Base-by-base conservation (phyloP, 139 green algal species). In the Dunaliella primolecta region DNA sequence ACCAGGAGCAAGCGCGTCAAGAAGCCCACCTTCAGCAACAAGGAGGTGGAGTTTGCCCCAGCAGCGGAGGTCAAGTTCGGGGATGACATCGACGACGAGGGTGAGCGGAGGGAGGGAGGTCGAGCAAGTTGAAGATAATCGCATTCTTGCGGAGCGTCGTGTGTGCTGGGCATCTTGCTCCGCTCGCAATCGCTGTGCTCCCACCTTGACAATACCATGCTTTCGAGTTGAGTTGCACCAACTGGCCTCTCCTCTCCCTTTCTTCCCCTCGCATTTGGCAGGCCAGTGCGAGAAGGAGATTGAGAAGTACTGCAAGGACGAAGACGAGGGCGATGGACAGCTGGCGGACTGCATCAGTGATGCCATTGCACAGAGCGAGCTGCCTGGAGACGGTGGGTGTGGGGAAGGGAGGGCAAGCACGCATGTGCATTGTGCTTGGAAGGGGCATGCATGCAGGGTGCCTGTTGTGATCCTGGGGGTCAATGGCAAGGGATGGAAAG, bases 341-440 rank as follows among this genome's bases (percentile, higher is more conserved):
- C 82, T 96, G 75, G 88, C 91, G 34, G 86, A 91, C 1, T 97
- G 94, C 86, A 86, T 97, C 11, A 91, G 89, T 0, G 87, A 95
- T 27, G 84, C 92, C n/a, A 87, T 94, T 0, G 84, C 89, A n/a
- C 81, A 88, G 3, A 75, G 82, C 2, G 90, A 93, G 83, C 37
- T 36, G 7, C 75, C 84, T 0, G 83, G 85, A 29, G 36, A 15
- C 0, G 57, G 84, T 2, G 70, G 56, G 24, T 85, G 87, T 92
- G 81, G 0, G 86, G 33, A 81, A 57, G 29, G n/a, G n/a, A n/a
- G n/a, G n/a, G n/a, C n/a, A n/a, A n/a, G 2, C 72, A 2, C n/a
- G 27, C 25, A 32, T 1, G 2, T 46, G 80, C 38, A 76, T 7
- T 11, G 1, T 1, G 2, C 30, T 3, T 24, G 56, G 2, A 35